Conservation (phyloP, 495 filamentous ascomycete species). For the Penicillium dipodomyicola region DNA sequence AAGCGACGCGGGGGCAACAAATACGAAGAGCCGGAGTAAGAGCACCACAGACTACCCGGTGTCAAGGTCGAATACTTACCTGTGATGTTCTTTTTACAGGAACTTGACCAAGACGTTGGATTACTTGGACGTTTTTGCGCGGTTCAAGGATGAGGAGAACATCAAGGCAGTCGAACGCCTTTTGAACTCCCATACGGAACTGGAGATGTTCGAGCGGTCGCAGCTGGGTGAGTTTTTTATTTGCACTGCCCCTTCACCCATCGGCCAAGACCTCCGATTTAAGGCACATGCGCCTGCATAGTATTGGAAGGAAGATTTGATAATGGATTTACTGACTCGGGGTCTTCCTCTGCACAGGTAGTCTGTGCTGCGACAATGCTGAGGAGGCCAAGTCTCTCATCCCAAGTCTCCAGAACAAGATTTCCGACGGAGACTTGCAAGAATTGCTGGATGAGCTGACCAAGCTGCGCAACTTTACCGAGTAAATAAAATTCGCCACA, state of each 20-base stretch:
- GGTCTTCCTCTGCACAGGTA: slow-evolving; percentile 53
- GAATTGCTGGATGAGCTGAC: slow-evolving; percentile 86
- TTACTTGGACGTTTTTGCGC: slow-evolving; percentile 89
- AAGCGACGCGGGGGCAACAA: slow-evolving; percentile 47
- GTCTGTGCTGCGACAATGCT: slow-evolving; percentile 82
- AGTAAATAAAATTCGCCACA: slow-evolving; percentile 27
- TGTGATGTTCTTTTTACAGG: slow-evolving; percentile 26
- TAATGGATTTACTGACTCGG: slow-evolving; percentile 4
- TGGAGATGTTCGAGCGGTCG: slow-evolving; percentile 88
- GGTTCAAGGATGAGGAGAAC: slow-evolving; percentile 91
- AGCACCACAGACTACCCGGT: neutral
- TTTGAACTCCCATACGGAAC: slow-evolving; percentile 68
- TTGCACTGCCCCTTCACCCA: neutral
- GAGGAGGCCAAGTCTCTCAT: slow-evolving; percentile 98
- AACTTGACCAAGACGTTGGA: slow-evolving; percentile 78
- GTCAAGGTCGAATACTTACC: slow-evolving; percentile 11
- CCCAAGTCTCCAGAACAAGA: slow-evolving; percentile 84
- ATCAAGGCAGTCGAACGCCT: slow-evolving; percentile 88
- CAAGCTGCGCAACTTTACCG: slow-evolving; percentile 63
- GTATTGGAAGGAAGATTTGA: neutral
- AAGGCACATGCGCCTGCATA: neutral
- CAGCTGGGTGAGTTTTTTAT: slow-evolving; percentile 69
- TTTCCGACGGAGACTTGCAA: slow-evolving; percentile 80
- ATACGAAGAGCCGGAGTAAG: slow-evolving; percentile 53
- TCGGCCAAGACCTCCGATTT: neutral